A percentile compares a stretch with the other conserved stretches of the same genome.
phyloP scores from a whole-genome alignment of 805 yeast genomes.

The Hanseniaspora hatyaiensis region DNA sequence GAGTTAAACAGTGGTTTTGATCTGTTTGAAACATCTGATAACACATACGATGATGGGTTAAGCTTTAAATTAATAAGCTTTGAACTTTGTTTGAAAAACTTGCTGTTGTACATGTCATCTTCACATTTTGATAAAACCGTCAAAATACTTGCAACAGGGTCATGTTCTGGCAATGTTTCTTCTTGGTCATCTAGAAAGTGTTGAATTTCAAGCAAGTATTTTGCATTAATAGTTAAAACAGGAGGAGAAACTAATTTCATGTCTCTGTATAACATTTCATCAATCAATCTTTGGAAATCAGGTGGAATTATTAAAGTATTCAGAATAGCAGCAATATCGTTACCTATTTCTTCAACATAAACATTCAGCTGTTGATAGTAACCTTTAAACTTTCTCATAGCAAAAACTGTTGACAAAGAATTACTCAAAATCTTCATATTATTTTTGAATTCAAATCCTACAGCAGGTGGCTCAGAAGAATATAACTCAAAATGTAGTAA shows the following conservation, averaged over 20 bases:
- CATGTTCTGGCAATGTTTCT: slow-evolving; percentile 41
- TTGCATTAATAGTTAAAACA: slow-evolving; percentile 35
- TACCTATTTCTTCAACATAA: slow-evolving; percentile 26
- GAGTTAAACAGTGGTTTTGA: slow-evolving; percentile 52
- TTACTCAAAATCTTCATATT: slow-evolving; percentile 22
- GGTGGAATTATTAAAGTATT: slow-evolving; percentile 25
- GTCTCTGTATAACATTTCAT: slow-evolving; percentile 26
- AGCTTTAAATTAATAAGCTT: slow-evolving; percentile 46
- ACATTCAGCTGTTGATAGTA: slow-evolving; percentile 29
- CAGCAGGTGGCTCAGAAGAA: slow-evolving; percentile 18
- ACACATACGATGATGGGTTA: slow-evolving; percentile 42
- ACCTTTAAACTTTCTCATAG: slow-evolving; percentile 23
- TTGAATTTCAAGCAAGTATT: slow-evolving; percentile 38
- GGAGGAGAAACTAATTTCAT: slow-evolving; percentile 31
- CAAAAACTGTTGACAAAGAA: slow-evolving; percentile 24
- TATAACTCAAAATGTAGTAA: slow-evolving; percentile 22
- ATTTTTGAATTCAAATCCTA: slow-evolving; percentile 8
- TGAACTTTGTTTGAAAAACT: slow-evolving; percentile 33
- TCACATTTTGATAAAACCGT: slow-evolving; percentile 31
- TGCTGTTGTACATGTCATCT: slow-evolving; percentile 21
- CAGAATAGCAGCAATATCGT: slow-evolving; percentile 23
- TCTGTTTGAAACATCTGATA: slow-evolving; percentile 43
- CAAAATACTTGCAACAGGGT: slow-evolving; percentile 39
- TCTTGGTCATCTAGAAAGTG: slow-evolving; percentile 34
- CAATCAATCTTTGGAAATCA: slow-evolving; percentile 25